Evolutionary conservation across 2,329 filamentous ascomycete species (phyloP), one percentile per base, ranked within the genome.

Genomic region (Macrophomina tecta): DNA sequence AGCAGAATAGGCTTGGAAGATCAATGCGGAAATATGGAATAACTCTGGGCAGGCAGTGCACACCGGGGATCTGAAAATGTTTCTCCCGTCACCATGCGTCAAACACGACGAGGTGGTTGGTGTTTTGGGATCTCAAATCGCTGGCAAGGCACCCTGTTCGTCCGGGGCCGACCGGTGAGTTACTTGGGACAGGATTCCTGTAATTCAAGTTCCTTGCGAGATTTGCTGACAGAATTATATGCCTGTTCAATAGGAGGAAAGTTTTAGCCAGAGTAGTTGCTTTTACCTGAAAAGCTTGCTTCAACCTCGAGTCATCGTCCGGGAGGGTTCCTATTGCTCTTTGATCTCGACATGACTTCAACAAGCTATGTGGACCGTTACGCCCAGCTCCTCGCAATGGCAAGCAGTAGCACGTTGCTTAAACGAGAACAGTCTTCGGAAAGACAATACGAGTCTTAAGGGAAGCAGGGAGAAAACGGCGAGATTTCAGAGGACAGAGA

Each of bases 1-100:
- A 51, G 8, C 23, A n/a, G 4, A 28, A 6, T 12, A 51, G 48
- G 18, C 48, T 30, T n/a, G 18, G 9, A 14, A 51, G 48, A 51
- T 51, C 48, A 32, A 51, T 51, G 48, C 48, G 18, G 48, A 51
- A 30, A 51, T 30, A 51, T 51, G 18, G 30, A 51, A 48, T 48
- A 48, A 48, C 8, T 18, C 12, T 14, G 48, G 11, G 48, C 23
- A 23, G 30, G 48, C 48, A 51, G 48, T 8, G 18, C 48, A 23
- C 48, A 23, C 48, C 2, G 18, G 18, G 8, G 11, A 51, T 28
- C 30, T 16, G 48, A 30, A 28, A 51, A 51, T 51, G 48, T 51
- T 51, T 51, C 48, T 48, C 12, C 18, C 48, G 48, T 51, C 48
- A 30, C n/a, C 48, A 51, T 30, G 48, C 48, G 48, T 51, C 48